Percentiles rank a stretch among this genome's conserved stretches.
Evolutionary conservation across 2,329 filamentous ascomycete genomes (phyloP).

Genomic region (Pseudocercospora vitis): DNA sequence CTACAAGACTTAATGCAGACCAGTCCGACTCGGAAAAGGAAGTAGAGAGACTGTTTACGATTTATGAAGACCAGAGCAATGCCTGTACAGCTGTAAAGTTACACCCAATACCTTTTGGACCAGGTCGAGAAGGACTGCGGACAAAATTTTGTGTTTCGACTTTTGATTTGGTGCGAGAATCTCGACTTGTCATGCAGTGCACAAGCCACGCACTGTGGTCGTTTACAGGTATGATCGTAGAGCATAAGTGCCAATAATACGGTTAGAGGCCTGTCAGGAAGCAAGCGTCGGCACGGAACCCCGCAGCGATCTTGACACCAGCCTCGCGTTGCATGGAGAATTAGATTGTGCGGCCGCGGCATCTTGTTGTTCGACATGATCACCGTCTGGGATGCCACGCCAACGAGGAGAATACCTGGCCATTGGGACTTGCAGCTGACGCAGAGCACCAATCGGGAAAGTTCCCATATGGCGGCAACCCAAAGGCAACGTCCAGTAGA

Average conservation of each 20-base stretch:
- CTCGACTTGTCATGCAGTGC: too few relatives aligned
- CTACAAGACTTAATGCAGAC: constrained; percentile 39
- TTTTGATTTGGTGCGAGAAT: constrained; percentile 1
- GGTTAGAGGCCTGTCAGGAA: not conserved
- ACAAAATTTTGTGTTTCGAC: too few relatives aligned
- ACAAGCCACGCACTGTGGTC: not conserved
- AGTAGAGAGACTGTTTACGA: constrained; percentile 20
- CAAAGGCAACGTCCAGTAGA: too few relatives aligned
- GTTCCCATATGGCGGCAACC: too few relatives aligned
- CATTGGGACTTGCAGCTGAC: not conserved
- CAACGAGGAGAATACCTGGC: not conserved
- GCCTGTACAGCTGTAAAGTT: constrained; percentile 13
- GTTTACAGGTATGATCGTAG: too few relatives aligned
- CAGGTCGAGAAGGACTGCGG: not conserved
- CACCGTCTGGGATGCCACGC: not conserved
- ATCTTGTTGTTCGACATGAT: not conserved
- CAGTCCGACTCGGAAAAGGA: constrained; percentile 33
- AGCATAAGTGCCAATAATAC: too few relatives aligned
- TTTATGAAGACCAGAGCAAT: constrained; percentile 15
- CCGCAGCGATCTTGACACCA: not conserved
- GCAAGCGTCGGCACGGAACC: not conserved
- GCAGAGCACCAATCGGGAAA: too few relatives aligned
- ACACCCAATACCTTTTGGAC: constrained; percentile 1
- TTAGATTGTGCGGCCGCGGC: not conserved
- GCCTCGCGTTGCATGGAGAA: not conserved